A percentile compares a stretch with the other conserved stretches of the same genome.
phyloP scores from a whole-genome alignment of 495 filamentous ascomycete genomes.

The Aspergillus funiculosus region DNA sequence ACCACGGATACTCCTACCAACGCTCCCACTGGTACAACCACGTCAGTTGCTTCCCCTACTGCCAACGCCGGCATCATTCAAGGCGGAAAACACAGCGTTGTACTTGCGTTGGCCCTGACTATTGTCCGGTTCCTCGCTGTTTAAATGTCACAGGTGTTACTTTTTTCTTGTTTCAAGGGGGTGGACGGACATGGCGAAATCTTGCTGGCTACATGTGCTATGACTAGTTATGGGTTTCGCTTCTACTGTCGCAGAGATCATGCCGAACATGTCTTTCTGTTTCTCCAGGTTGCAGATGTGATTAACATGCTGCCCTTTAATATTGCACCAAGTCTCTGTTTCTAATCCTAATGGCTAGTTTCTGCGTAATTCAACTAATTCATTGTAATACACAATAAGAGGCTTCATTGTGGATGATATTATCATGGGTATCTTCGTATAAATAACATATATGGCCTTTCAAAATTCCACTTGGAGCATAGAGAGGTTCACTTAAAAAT shows the following conservation, averaged over 20 bases:
- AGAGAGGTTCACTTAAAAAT: constrained; percentile 12
- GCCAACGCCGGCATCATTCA: background rate
- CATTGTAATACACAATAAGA: background rate
- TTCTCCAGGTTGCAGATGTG: background rate
- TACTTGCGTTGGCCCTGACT: constrained; percentile 3
- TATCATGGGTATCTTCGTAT: constrained; percentile 27
- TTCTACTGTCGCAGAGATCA: background rate
- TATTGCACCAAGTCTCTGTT: background rate
- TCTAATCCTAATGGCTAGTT: background rate
- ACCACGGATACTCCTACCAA: too few relatives aligned
- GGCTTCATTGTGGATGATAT: constrained; percentile 12
- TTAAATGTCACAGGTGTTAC: background rate
- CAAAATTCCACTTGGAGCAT: too few relatives aligned
- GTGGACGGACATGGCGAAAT: background rate
- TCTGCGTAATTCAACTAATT: background rate
- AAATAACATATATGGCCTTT: background rate
- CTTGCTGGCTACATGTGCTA: too few relatives aligned
- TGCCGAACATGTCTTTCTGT: background rate
- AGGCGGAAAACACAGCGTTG: background rate
- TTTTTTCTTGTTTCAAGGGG: background rate
- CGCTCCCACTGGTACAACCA: background rate
- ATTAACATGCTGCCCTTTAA: background rate
- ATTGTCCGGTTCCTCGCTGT: constrained; percentile 3
- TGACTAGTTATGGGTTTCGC: too few relatives aligned
- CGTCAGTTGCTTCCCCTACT: background rate